Evolutionary conservation across 352 stramenopile species (phyloP), one percentile per base, ranked within the genome.

Genomic region (Globisporangium alternatum): DNA sequence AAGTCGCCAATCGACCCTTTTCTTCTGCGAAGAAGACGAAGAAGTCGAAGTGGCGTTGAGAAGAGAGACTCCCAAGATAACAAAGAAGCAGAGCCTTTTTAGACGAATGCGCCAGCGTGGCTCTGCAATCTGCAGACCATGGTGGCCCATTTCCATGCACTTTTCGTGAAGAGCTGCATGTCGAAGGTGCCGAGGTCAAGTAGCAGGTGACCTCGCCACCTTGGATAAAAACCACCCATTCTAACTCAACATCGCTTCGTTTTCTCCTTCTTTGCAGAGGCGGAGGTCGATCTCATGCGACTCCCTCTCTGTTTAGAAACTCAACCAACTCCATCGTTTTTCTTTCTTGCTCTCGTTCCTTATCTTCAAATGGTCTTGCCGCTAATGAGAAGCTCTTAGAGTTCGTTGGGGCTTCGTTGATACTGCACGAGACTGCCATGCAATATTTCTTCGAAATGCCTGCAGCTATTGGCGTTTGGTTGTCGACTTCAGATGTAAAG

Each of bases 191-290:
- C 62, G 62, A 67, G 62, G 43, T 59, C 39, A 67, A 53, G 62
- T 67, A 67, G 62, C 62, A 67, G 62, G 52, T 67, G 54, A 59
- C 43, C 62, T 62, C 55, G 62, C 62, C 62, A 62, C 62, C 45
- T 53, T 13, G 45, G 62, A 67, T 62, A 35, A 28, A 52, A 52
- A 60, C 8, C 19, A 44, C 1, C 33, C 12, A 37, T 12, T 19
- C 41, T 37, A 55, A 55, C 48, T 31, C 48, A 37, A 55, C 48
- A 55, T 5, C 22, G 25, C 56, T 62, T 44, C 37, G 15, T 41
- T 53, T 45, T 45, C n/a, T 45, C 39, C 10, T 55, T 55, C 7
- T 22, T 30, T 55, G 22, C 47, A 30, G 28, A 25, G 12, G 44
- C 17, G 44, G n/a, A 28, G 44, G 44, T 51, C n/a, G 21, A 17